phyloP scores from a whole-genome alignment of 257 asterid species.

The Capsicum rhomboideum region DNA sequence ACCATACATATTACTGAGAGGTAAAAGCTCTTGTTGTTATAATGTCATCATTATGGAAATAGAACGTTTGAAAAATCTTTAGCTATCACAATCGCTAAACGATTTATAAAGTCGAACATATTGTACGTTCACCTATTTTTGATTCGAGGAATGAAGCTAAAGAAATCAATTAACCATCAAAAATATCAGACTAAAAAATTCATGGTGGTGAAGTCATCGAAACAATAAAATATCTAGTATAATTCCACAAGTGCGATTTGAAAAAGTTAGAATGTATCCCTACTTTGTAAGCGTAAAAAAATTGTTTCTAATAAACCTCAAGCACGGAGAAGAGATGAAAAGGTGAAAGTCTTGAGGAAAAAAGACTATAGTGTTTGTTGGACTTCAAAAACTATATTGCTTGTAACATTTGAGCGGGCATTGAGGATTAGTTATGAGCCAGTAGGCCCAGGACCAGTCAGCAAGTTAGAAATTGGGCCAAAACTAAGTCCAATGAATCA shows the following conservation, averaged over 20 bases:
- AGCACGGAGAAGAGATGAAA: too few relatives aligned
- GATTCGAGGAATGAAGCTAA: too few relatives aligned
- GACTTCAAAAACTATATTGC: too few relatives aligned
- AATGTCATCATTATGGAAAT: not conserved
- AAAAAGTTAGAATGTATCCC: too few relatives aligned
- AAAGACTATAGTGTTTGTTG: too few relatives aligned
- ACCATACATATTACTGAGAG: not conserved
- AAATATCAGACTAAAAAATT: fast-evolving
- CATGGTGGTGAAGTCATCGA: not conserved
- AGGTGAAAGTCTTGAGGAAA: too few relatives aligned
- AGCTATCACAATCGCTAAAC: not conserved
- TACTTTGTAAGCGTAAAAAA: too few relatives aligned
- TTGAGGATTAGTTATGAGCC: not conserved
- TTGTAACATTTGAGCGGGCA: too few relatives aligned
- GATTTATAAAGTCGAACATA: not conserved
- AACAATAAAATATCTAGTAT: too few relatives aligned
- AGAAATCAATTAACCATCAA: not conserved
- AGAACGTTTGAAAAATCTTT: not conserved
- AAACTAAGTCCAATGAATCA: not conserved
- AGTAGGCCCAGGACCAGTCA: not conserved
- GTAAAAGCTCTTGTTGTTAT: not conserved
- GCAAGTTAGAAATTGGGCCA: not conserved
- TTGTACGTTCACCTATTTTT: not conserved
- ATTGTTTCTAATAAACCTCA: too few relatives aligned
- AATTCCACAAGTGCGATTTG: too few relatives aligned